Percentiles rank a stretch among this genome's conserved stretches.
These are phyloP conservation scores for Proliferodiscus dingleyae DNA, from an alignment of 2,329 filamentous ascomycete species.

Conservation along the genomic window DNA sequence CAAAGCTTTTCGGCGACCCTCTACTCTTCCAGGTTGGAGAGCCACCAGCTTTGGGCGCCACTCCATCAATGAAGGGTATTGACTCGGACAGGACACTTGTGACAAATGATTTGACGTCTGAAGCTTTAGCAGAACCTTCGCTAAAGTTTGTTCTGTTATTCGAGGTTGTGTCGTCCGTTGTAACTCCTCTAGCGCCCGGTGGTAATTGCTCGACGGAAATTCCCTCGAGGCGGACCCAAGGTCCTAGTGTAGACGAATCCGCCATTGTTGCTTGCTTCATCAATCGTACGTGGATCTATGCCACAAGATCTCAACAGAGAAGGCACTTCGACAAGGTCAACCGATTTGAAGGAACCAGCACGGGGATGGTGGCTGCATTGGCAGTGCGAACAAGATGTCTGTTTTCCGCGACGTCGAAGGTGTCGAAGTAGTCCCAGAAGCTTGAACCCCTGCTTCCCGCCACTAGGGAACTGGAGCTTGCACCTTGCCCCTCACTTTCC, in stretches of 20 bases:
- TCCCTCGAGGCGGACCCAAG: constrained; percentile 51
- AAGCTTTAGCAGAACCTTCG: constrained; percentile 10
- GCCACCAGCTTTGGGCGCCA: constrained; percentile 39
- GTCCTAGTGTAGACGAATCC: constrained; percentile 33
- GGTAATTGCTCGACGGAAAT: constrained; percentile 46
- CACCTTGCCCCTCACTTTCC: background rate
- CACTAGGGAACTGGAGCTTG: background rate
- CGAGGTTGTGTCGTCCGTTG: constrained; percentile 10
- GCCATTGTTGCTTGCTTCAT: too few species aligned
- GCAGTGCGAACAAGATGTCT: too few species aligned
- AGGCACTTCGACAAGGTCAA: too few species aligned
- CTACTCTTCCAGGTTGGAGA: constrained; percentile 46
- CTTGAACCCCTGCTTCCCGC: background rate
- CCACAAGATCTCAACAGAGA: too few species aligned
- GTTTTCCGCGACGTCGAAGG: too few species aligned
- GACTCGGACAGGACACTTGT: constrained; percentile 52
- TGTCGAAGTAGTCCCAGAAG: too few species aligned
- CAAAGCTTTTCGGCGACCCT: constrained; percentile 41
- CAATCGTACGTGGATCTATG: too few species aligned
- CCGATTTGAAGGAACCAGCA: too few species aligned
- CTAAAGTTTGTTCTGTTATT: constrained; percentile 13
- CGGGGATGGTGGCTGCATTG: too few species aligned
- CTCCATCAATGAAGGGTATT: constrained; percentile 51
- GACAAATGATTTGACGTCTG: constrained; percentile 45
- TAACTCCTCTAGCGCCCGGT: constrained; percentile 24